Conservation (phyloP, 805 yeast species). For the Wickerhamomyces rabaulensis region DNA sequence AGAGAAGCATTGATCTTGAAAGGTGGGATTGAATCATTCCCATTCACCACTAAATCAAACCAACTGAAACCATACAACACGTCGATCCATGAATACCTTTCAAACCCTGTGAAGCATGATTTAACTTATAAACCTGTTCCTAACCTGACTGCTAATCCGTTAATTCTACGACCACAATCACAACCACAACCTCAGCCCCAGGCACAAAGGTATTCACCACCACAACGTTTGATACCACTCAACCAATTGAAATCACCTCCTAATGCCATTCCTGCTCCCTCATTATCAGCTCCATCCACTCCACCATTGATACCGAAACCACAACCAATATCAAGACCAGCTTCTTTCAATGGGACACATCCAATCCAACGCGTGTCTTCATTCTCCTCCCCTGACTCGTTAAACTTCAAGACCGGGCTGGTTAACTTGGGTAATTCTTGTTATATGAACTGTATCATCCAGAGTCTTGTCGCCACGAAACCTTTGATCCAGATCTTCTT, state of each 20-base stretch:
- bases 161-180: slow-evolving; percentile 1
- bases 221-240: background rate
- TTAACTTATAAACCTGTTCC: slow-evolving; percentile 3
- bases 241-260: background rate
- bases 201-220: background rate
- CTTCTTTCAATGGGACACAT: background rate
- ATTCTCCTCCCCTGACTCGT: slow-evolving; percentile 2
- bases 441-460: slow-evolving; percentile 88
- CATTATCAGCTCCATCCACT: slow-evolving; percentile 4
- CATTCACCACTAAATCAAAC: slow-evolving; percentile 14
- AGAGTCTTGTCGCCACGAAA: slow-evolving; percentile 73
- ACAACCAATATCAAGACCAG: background rate
- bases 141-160: slow-evolving; percentile 5
- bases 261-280: background rate
- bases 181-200: background rate
- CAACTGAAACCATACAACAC: slow-evolving; percentile 2
- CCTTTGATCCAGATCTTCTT: slow-evolving; percentile 60
- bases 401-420: slow-evolving; percentile 53
- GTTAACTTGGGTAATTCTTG: slow-evolving; percentile 86
- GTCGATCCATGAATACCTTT: slow-evolving; percentile 13
- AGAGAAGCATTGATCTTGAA: slow-evolving; percentile 40
- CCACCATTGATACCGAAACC: slow-evolving; percentile 1
- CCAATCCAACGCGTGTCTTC: background rate
- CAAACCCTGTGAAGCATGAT: slow-evolving; percentile 16
- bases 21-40: slow-evolving; percentile 54